These are phyloP conservation scores for Fusarium compactum DNA, from an alignment of 2,329 filamentous ascomycete genomes.

Conservation along the genomic window DNA sequence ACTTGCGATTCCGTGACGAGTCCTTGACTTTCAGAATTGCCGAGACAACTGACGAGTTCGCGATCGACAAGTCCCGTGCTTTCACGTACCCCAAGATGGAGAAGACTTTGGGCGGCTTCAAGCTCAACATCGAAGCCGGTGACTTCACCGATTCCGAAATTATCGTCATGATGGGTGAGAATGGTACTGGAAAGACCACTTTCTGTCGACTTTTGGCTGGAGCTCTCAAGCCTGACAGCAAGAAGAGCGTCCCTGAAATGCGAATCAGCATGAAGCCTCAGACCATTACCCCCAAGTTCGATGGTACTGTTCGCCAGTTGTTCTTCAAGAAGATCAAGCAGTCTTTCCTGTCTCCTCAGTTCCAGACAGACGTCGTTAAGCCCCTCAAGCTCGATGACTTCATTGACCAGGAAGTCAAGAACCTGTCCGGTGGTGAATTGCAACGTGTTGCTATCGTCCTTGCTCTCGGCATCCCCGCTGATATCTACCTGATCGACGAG, in stretches of 20 bases:
- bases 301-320: conserved; percentile 94
- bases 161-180: conserved; percentile 99
- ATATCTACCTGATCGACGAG: conserved; percentile 99
- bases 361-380: conserved; percentile 99
- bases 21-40: conserved; percentile 95
- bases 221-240: conserved; percentile 88
- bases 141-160: conserved; percentile 98
- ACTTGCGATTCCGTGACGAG: conserved; percentile 97
- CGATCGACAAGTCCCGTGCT: conserved; percentile 83
- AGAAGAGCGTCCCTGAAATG: conserved; percentile 86
- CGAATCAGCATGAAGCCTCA: conserved; percentile 99
- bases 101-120: conserved; percentile 92
- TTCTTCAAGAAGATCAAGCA: conserved; percentile 99
- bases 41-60: conserved; percentile 89
- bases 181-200: conserved; percentile 98
- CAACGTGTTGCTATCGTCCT: conserved; percentile 99
- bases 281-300: conserved; percentile 98
- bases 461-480: conserved; percentile 92
- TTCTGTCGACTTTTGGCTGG: conserved; percentile 98
- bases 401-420: conserved; percentile 99
- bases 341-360: conserved; percentile 94
- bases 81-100: conserved; percentile 92
- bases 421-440: conserved; percentile 98
- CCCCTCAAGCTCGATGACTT: conserved; percentile 99
- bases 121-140: conserved; percentile 82